Base-by-base conservation (phyloP, 73 alveolate species). In the Paramecium bursaria region DNA sequence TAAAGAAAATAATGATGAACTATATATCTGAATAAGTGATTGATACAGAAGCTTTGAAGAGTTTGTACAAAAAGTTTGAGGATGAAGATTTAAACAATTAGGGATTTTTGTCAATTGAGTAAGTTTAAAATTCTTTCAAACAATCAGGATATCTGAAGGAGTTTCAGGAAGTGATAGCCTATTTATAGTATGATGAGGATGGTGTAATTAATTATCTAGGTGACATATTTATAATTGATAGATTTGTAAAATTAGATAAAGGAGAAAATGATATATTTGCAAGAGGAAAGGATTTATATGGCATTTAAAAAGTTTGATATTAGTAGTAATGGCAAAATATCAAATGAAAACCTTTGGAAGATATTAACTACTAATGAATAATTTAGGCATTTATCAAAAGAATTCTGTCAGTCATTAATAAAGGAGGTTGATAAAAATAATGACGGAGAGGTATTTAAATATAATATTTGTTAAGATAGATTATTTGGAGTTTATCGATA, bases 401-500 rank as follows among this genome's bases (percentile, higher is more conserved):
- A 57, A 27, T 57, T 30, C 33, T 57, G 76, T 17, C 19, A 30
- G 6, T 29, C 33, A 57, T 29, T 57, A 27, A 57, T 57, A 14
- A 57, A 17, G 3, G 76, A 57, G 33, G 76, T 57, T 10, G 76
- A 57, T 29, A n/a, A 50, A 57, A 50, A 57, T 57, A 3, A 57
- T 4, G 76, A 57, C 15, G 76, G 76, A 57, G 50, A 57, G 15
- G 14, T 57, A n/a, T n/a, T n/a, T n/a, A n/a, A n/a, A n/a, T n/a
- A n/a, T n/a, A n/a, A n/a, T n/a, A n/a, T n/a, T n/a, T n/a, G n/a
- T n/a, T n/a, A n/a, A 35, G 35, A 67, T 67, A 35, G 82, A 67
- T 39, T 67, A 67, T 67, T 0, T 67, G 21, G 82, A 67, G 44
- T 67, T 67, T 67, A 67, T 67, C 44, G 82, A 67, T 42, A 67